Percentiles rank a stretch among this genome's conserved stretches.
Conservation (phyloP, 495 filamentous ascomycete species). For the Hypoxylon subgilvum region DNA sequence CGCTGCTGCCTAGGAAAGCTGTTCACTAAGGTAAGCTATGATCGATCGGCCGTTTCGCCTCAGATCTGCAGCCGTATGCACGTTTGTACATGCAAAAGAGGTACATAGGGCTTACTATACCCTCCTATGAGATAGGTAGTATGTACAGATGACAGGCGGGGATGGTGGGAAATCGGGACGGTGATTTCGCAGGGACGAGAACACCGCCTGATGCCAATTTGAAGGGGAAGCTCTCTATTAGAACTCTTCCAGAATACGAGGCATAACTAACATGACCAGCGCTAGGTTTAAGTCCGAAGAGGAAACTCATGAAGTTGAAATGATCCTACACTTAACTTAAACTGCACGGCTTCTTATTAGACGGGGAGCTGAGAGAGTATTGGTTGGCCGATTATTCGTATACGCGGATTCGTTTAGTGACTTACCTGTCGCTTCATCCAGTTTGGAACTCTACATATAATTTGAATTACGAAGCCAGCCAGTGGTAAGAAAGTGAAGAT, state of each 20-base stretch:
- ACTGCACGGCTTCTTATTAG: neutral
- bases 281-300: neutral
- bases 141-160: slow-evolving; percentile 15
- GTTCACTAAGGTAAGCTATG: slow-evolving; percentile 1
- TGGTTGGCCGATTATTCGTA: too few species aligned
- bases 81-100: neutral
- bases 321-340: neutral
- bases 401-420: too few species aligned
- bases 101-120: slow-evolving; percentile 23
- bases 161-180: slow-evolving; percentile 5
- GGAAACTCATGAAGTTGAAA: too few species aligned
- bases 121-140: too few species aligned
- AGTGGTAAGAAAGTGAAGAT: slow-evolving; percentile 10
- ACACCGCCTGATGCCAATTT: neutral
- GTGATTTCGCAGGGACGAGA: slow-evolving; percentile 13
- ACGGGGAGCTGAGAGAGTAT: slow-evolving; percentile 1
- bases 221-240: neutral
- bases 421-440: too few species aligned
- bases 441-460: too few species aligned
- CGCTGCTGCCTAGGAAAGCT: slow-evolving; percentile 22
- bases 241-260: neutral
- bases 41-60: slow-evolving; percentile 21
- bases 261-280: slow-evolving; percentile 14
- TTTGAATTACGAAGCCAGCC: slow-evolving; percentile 12
- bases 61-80: slow-evolving; percentile 26